phyloP scores from a whole-genome alignment of 1,284 basidiomycete species.

The Ganoderma lingzhi region DNA sequence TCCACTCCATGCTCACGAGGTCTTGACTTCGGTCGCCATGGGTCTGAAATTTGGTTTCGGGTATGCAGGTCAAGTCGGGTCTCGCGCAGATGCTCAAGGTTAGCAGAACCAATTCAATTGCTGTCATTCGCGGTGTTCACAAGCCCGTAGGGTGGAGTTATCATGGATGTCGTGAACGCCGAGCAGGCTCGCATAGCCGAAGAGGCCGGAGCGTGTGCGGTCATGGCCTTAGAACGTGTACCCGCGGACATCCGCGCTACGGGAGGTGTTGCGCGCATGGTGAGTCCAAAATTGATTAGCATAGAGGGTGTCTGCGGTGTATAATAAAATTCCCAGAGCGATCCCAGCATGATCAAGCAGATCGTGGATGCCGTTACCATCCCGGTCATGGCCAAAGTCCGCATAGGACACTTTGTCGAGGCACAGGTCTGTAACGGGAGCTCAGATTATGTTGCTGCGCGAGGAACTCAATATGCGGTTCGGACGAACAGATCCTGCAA shows the following conservation, averaged over 20 bases:
- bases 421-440: slow-evolving; percentile 68
- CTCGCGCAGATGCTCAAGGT: slow-evolving; percentile 96
- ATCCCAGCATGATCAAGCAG: slow-evolving; percentile 96
- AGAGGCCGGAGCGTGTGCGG: slow-evolving; percentile 97
- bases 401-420: slow-evolving; percentile 98
- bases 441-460: neutral
- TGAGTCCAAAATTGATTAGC: slow-evolving; percentile 44
- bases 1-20: slow-evolving; percentile 9
- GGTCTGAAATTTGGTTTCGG: slow-evolving; percentile 1
- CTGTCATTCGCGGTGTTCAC: slow-evolving; percentile 28
- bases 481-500: slow-evolving; percentile 84
- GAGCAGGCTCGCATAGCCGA: slow-evolving; percentile 97
- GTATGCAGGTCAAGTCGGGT: slow-evolving; percentile 85
- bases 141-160: slow-evolving; percentile 77
- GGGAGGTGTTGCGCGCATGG: slow-evolving; percentile 96
- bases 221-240: slow-evolving; percentile 97
- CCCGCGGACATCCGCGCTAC: slow-evolving; percentile 93
- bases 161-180: slow-evolving; percentile 91
- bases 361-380: slow-evolving; percentile 94
- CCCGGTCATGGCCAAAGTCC: slow-evolving; percentile 92
- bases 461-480: neutral
- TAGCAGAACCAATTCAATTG: slow-evolving; percentile 29
- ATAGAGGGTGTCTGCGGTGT: slow-evolving; percentile 8
- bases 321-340: slow-evolving; percentile 64
- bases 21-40: slow-evolving; percentile 12